Evolutionary conservation across 495 filamentous ascomycete genomes (phyloP).

Genomic region (Xylaria castorea): DNA sequence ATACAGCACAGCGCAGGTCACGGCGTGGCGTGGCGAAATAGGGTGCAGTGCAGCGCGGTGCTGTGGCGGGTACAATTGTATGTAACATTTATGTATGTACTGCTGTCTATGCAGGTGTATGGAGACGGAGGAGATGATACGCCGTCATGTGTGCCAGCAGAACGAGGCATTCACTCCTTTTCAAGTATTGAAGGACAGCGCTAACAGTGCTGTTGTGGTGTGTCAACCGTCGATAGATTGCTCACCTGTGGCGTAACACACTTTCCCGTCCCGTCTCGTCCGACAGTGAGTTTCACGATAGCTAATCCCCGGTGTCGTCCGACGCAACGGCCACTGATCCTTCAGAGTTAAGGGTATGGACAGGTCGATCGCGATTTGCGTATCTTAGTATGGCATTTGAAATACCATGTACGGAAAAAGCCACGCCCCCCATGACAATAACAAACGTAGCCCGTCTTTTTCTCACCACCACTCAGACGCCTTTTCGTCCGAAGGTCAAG

Average conservation of each 20-base stretch:
- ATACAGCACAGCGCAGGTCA: conserved; percentile 24
- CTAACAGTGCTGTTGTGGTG: conserved; percentile 19
- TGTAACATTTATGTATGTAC: conserved; percentile 1
- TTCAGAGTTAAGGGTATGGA: not conserved
- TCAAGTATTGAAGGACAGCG: conserved; percentile 7
- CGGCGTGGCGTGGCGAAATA: conserved; percentile 29
- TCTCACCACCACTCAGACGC: not conserved
- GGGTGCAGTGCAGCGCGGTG: conserved; percentile 13
- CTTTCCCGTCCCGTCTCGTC: conserved; percentile 16
- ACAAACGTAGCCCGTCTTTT: not conserved
- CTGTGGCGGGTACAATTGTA: conserved; percentile 18
- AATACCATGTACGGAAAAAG: not conserved
- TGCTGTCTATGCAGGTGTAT: conserved; percentile 26
- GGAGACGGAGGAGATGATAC: conserved; percentile 22
- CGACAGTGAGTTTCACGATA: conserved; percentile 25
- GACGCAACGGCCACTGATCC: conserved; percentile 1
- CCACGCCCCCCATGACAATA: not conserved
- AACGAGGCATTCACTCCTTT: conserved; percentile 24
- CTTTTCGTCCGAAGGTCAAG: conserved; percentile 8
- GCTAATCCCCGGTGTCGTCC: not conserved
- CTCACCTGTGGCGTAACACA: conserved; percentile 28
- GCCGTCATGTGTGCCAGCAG: conserved; percentile 27
- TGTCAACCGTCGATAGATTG: conserved; percentile 2
- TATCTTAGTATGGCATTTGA: not conserved
- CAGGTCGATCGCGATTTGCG: not conserved